Percentiles rank a stretch among this genome's conserved stretches.
Conservation (phyloP, 306 rosid species). For the Rosa chinensis region DNA sequence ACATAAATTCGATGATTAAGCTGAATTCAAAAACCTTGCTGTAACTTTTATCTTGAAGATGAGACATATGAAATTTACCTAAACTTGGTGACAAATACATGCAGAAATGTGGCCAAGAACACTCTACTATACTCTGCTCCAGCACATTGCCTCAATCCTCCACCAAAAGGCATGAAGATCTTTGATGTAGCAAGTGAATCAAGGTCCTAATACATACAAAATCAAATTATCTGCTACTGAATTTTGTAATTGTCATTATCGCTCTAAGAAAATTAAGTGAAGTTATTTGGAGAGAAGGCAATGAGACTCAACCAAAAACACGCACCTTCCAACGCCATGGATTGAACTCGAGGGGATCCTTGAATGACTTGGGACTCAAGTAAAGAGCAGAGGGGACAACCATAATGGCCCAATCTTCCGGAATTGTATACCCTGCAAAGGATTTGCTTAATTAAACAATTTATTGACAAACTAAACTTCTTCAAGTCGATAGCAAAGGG, state of each 20-base stretch:
- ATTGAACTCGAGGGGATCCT: constrained; percentile 31
- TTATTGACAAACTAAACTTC: neutral
- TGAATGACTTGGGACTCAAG: constrained; percentile 8
- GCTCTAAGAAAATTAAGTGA: too few species aligned
- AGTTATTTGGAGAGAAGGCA: too few species aligned
- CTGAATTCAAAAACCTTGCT: neutral
- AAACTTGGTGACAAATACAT: constrained; percentile 44
- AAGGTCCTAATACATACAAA: constrained; percentile 13
- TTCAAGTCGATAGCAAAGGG: neutral
- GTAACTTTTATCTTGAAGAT: neutral
- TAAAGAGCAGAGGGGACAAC: constrained; percentile 28
- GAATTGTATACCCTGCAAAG: constrained; percentile 36
- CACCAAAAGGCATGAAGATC: constrained; percentile 46
- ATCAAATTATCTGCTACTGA: too few species aligned
- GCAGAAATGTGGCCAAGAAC: constrained; percentile 38
- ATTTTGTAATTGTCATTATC: too few species aligned
- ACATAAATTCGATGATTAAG: neutral
- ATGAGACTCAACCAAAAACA: neutral
- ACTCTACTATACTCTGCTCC: constrained; percentile 35
- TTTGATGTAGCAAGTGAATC: constrained; percentile 26
- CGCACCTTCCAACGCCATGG: constrained; percentile 35
- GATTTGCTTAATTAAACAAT: neutral
- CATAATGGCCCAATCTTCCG: constrained; percentile 27
- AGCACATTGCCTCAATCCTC: constrained; percentile 37
- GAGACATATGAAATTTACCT: constrained; percentile 24